These are phyloP conservation scores for Globisporangium takayamanum DNA, from an alignment of 352 stramenopile genomes.

Conservation along the genomic window DNA sequence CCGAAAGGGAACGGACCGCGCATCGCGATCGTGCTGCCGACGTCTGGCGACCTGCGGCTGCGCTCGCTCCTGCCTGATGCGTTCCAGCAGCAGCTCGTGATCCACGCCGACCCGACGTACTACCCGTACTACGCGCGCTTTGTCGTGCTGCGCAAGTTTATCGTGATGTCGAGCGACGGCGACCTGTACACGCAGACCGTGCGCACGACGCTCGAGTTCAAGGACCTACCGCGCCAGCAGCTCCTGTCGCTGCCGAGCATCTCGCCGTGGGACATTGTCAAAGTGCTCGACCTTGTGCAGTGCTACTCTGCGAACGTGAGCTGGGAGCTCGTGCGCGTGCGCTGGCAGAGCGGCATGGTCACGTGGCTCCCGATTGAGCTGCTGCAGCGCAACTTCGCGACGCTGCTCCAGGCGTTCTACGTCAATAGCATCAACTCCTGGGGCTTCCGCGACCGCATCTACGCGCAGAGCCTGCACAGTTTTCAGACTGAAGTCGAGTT, in stretches of 20 bases:
- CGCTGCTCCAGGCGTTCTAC: conserved; percentile 69
- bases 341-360: conserved; percentile 57
- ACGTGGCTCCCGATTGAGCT: conserved; percentile 65
- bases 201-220: conserved; percentile 23
- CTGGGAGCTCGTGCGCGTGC: conserved; percentile 67
- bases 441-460: conserved; percentile 42
- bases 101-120: conserved; percentile 41
- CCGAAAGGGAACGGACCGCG: conserved; percentile 20
- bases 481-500: conserved; percentile 65
- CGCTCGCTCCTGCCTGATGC: conserved; percentile 35
- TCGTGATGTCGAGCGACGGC: conserved; percentile 65
- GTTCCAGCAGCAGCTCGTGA: conserved; percentile 44
- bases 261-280: conserved; percentile 44
- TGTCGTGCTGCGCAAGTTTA: conserved; percentile 53
- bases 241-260: conserved; percentile 53
- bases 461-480: conserved; percentile 23
- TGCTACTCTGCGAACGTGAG: conserved; percentile 34
- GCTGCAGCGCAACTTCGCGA: conserved; percentile 29
- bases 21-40: conserved; percentile 45
- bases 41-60: conserved; percentile 43
- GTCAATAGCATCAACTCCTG: conserved; percentile 77
- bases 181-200: conserved; percentile 56
- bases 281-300: conserved; percentile 67
- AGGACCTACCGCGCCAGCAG: conserved; percentile 33
- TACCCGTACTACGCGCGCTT: conserved; percentile 51